A percentile compares a stretch with the other conserved stretches of the same genome.
phyloP scores from a whole-genome alignment of 139 green algal species.

The Auxenochlorella pyrenoidosa region DNA sequence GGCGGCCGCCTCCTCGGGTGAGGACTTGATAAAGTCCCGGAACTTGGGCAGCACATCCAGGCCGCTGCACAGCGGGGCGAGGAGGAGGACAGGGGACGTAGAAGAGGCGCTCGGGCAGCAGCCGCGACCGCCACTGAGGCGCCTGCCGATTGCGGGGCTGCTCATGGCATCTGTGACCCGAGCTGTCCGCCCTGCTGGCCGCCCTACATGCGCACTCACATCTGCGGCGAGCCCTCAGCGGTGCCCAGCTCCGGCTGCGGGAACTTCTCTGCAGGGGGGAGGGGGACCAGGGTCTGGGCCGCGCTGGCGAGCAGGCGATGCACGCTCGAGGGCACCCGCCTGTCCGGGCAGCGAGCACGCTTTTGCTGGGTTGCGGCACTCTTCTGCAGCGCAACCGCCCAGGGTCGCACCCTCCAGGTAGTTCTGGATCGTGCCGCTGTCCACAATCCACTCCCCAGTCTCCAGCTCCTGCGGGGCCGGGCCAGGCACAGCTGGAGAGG shows the following conservation, averaged over 20 bases:
- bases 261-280: slow-evolving; percentile 45
- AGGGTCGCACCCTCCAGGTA: slow-evolving; percentile 63
- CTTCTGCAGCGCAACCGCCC: too few species aligned
- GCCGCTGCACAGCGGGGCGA: slow-evolving; percentile 44
- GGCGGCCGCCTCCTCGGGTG: slow-evolving; percentile 53
- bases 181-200: too few species aligned
- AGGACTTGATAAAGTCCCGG: slow-evolving; percentile 65
- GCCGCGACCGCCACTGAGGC: too few species aligned
- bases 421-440: slow-evolving; percentile 76
- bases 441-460: slow-evolving; percentile 61
- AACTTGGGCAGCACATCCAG: slow-evolving; percentile 77
- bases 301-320: too few species aligned
- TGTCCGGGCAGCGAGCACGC: too few species aligned
- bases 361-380: too few species aligned
- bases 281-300: too few species aligned
- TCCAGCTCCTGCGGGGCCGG: slow-evolving; percentile 42
- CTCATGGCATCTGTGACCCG: background rate
- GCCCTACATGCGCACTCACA: slow-evolving; percentile 40
- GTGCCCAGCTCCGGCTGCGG: slow-evolving; percentile 66
- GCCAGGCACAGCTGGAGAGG: background rate
- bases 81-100: background rate
- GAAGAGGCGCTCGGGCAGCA: too few species aligned
- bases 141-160: too few species aligned
- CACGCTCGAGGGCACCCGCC: too few species aligned
- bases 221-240: slow-evolving; percentile 47